These are phyloP conservation scores for Albifimbria verrucaria DNA, from an alignment of 2,329 filamentous ascomycete species.

Conservation along the genomic window DNA sequence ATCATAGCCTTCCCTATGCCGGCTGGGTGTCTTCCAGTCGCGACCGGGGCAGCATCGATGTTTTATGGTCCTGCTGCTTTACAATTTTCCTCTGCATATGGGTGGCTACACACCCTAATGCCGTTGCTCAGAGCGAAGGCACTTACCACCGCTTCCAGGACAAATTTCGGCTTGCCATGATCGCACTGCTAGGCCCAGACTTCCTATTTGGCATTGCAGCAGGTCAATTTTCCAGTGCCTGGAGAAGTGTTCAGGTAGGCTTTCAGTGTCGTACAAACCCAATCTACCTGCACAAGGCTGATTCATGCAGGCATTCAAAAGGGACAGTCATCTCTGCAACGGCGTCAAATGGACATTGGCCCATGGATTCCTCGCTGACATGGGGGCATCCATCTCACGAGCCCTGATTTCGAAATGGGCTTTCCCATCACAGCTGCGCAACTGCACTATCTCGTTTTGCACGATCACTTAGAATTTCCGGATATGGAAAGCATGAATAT, in stretches of 20 bases:
- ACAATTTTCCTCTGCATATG: conserved; percentile 41
- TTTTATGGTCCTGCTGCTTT: conserved; percentile 32
- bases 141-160: conserved; percentile 24
- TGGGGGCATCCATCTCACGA: conserved; percentile 35
- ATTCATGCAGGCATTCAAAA: conserved; percentile 4
- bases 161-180: conserved; percentile 28
- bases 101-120: conserved; percentile 35
- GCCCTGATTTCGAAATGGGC: conserved; percentile 18
- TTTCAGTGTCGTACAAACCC: too few relatives aligned
- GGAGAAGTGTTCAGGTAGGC: conserved; percentile 25
- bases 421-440: conserved; percentile 36
- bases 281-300: too few relatives aligned
- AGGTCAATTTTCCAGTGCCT: conserved; percentile 30
- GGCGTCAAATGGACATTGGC: conserved; percentile 30
- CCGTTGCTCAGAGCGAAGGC: conserved; percentile 26
- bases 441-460: conserved; percentile 24
- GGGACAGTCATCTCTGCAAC: conserved; percentile 4
- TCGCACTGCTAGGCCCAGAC: conserved; percentile 34
- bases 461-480: conserved; percentile 25
- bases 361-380: conserved; percentile 38
- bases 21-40: conserved; percentile 18
- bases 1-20: background rate
- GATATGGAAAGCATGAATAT: conserved; percentile 19
- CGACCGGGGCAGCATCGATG: conserved; percentile 35
- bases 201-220: conserved; percentile 30